Base-by-base conservation (phyloP, 179 eudicot species). In the Silene noctiflora region DNA sequence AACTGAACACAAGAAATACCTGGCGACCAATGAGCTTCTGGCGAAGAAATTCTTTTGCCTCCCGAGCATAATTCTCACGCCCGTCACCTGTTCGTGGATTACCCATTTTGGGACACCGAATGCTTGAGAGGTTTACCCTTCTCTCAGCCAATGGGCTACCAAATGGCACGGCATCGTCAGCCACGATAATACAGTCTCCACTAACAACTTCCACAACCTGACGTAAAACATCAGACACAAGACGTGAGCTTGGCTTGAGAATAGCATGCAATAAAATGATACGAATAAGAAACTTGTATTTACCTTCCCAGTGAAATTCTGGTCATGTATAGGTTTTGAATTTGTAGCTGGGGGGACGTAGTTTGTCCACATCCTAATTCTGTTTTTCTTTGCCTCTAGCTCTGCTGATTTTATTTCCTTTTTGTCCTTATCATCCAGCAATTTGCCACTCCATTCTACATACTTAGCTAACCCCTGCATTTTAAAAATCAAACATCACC, bases 231-330 rank as follows among this genome's bases (percentile, higher is more conserved):
- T 62, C 62, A 46, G 53, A 74, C 64, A 66, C 19, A 48, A 39
- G 13, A 20, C 5, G 33, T 51, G 77, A 73, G 31, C 14, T 61
- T 60, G 59, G 44, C 42, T 44, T 24, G 42, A 21, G 20, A 71
- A 21, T 71, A 21, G 62, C 58, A 60, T 21, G 74, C 67, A 65
- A 71, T 24, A 48, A 46, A 39, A 35, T 10, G 19, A 67, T 1
- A 19, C n/a, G 21, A 33, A 3, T 29, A 46, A 14, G 19, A 67
- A 58, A 48, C 19, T n/a, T 61, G 24, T 29, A 75, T 65, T 42
- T 72, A 96, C 99, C 91, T 91, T 96, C 77, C 99, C 99, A n/a
- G 89, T 87, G 75, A 96, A 96, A 76, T 96, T 91, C 78, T 89
- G 96, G 88, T 93, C 92, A 81, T 89, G 91, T 71, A 96, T 96